Conservation (phyloP, 768 basidiomycete genomes). For the Sarcodon sp. region DNA sequence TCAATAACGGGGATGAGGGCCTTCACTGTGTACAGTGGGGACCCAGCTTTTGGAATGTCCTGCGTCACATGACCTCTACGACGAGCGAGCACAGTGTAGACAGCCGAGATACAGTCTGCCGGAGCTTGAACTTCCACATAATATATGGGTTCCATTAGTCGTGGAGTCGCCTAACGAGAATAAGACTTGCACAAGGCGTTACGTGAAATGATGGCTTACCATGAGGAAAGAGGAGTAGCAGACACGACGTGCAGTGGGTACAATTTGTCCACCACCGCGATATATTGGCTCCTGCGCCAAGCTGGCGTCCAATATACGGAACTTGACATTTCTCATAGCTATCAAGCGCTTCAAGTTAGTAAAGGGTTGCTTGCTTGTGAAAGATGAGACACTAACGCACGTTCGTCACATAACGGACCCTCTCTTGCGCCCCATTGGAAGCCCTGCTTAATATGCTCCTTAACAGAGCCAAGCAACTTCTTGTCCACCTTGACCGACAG, state of each 20-base stretch:
- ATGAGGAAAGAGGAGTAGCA: constrained; percentile 99
- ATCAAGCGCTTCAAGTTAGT: constrained; percentile 1
- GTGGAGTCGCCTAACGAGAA: constrained; percentile 67
- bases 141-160: constrained; percentile 95
- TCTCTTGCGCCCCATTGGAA: constrained; percentile 99
- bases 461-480: constrained; percentile 78
- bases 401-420: constrained; percentile 96
- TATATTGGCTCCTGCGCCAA: constrained; percentile 94
- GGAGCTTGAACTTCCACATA: constrained; percentile 99
- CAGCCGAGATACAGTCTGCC: constrained; percentile 96
- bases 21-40: constrained; percentile 95
- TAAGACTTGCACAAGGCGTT: neutral
- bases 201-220: constrained; percentile 35
- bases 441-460: constrained; percentile 94
- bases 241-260: constrained; percentile 95
- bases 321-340: constrained; percentile 99
- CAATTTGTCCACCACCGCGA: constrained; percentile 96
- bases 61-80: constrained; percentile 98
- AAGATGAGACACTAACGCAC: constrained; percentile 37
- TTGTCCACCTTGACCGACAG: constrained; percentile 63
- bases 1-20: constrained; percentile 97
- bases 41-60: constrained; percentile 96
- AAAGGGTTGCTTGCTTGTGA: constrained; percentile 1
- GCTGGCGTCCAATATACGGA: constrained; percentile 86
- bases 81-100: constrained; percentile 96